Conservation (phyloP, 768 basidiomycete genomes). For the Solioccasus polychromus region DNA sequence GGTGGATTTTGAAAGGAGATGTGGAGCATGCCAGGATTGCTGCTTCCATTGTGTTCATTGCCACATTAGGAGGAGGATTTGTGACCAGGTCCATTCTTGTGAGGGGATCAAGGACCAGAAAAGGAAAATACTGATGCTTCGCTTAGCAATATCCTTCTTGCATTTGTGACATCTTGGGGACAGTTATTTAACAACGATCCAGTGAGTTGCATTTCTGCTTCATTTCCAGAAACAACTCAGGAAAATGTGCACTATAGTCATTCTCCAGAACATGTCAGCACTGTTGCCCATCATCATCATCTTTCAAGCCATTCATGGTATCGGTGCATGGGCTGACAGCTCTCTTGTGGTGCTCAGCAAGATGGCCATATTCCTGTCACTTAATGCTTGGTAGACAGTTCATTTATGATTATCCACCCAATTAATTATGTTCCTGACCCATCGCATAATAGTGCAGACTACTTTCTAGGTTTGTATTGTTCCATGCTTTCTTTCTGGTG, state of each 20-base stretch:
- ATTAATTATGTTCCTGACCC: conserved; percentile 2
- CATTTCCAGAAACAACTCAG: background rate
- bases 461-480: conserved; percentile 30
- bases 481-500: background rate
- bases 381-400: conserved; percentile 22
- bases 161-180: conserved; percentile 50
- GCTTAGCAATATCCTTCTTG: no score
- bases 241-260: conserved; percentile 29
- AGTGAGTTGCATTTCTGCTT: conserved; percentile 3
- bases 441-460: conserved; percentile 15
- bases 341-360: conserved; percentile 21
- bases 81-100: conserved; percentile 6
- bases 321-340: conserved; percentile 21
- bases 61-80: conserved; percentile 15
- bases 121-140: conserved; percentile 40
- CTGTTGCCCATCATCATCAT: conserved; percentile 45
- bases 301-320: conserved; percentile 23
- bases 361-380: conserved; percentile 10
- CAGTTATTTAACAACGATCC: conserved; percentile 59
- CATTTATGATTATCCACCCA: no score
- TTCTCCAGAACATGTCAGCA: conserved; percentile 42
- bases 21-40: conserved; percentile 17
- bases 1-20: conserved; percentile 20
- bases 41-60: conserved; percentile 12
- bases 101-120: background rate